Evolutionary conservation across 2,329 filamentous ascomycete species (phyloP).

Genomic region (Alternaria gansuensis): DNA sequence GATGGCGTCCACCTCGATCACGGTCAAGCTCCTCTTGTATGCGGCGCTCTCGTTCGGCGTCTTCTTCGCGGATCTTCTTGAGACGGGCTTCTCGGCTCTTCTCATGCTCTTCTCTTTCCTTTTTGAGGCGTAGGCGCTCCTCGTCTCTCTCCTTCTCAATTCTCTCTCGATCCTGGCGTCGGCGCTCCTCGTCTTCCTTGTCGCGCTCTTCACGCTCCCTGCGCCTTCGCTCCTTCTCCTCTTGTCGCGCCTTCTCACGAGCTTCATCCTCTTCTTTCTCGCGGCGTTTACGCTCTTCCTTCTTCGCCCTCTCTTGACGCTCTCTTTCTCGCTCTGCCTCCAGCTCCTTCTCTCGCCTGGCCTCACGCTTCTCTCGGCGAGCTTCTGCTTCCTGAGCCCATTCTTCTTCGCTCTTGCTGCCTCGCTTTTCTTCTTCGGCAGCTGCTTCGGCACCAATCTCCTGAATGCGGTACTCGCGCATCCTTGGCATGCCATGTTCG

Average conservation of each 20-base stretch:
- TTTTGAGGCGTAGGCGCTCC: constrained; percentile 59
- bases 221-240: constrained; percentile 56
- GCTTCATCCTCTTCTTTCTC: constrained; percentile 58
- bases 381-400: constrained; percentile 73
- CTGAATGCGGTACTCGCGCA: constrained; percentile 71
- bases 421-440: constrained; percentile 69
- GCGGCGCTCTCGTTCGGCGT: constrained; percentile 47
- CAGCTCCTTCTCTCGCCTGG: constrained; percentile 67
- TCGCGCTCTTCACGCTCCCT: constrained; percentile 46
- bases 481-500: constrained; percentile 70
- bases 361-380: constrained; percentile 68
- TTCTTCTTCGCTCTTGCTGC: constrained; percentile 76
- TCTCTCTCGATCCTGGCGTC: constrained; percentile 43
- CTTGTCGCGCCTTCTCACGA: constrained; percentile 58
- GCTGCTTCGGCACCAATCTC: constrained; percentile 77
- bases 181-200: constrained; percentile 44
- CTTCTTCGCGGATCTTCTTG: constrained; percentile 49
- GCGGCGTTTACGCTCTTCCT: constrained; percentile 64
- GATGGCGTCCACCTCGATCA: constrained; percentile 55
- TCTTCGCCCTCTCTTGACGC: constrained; percentile 62
- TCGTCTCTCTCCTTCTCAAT: constrained; percentile 59
- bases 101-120: constrained; percentile 54
- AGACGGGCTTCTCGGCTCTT: constrained; percentile 56
- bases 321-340: constrained; percentile 68
- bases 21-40: constrained; percentile 62